Evolutionary conservation across 2,329 filamentous ascomycete genomes (phyloP), one percentile per base, ranked within the genome.

Genomic region (Claviceps arundinis): DNA sequence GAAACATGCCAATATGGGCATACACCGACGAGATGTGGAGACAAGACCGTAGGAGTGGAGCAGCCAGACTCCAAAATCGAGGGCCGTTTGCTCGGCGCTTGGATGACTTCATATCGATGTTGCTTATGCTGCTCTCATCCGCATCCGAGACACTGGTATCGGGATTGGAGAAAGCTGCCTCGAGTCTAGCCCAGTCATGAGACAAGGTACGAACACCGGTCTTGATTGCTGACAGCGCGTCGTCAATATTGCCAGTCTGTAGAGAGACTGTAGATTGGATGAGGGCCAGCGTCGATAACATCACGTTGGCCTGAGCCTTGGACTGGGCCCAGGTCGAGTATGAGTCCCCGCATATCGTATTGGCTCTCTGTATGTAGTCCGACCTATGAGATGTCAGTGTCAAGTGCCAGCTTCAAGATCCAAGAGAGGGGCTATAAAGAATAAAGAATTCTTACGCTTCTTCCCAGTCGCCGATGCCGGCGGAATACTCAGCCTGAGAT

Each of bases 1-100:
- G 83, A 57, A 89, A 88, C 68, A 95, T 78, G 30, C 93, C 93
- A 56, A 93, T 79, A 57, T 95, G 85, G 1, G 85, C 81, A 59
- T 90, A 95, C 1, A 95, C 73, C 4, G 78, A 77, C 0, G 89
- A 89, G 3, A 95, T 77, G 53, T 89, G 83, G 54, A 83, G 68
- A 14, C 95, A 72, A 52, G 82, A 81, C 34, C 80, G 77, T 59
- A 89, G 83, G 19, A 96, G 75, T 1, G 84, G 81, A 30, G 81
- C 78, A 7, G 93, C 82, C 19, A 95, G 73, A 5, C 77, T 74
- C 91, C 91, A 97, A 60, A 91, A 89, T 2, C 79, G 76, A 1
- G 88, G 81, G 1, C 70, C 50, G 45, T 63, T 58, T n/a, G 64
- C 52, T 37, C 57, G 60, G 2, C 49, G 57, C 26, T 56, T 55